Evolutionary conservation across 2,329 filamentous ascomycete species (phyloP).

Genomic region (Aspergillus chevalieri): DNA sequence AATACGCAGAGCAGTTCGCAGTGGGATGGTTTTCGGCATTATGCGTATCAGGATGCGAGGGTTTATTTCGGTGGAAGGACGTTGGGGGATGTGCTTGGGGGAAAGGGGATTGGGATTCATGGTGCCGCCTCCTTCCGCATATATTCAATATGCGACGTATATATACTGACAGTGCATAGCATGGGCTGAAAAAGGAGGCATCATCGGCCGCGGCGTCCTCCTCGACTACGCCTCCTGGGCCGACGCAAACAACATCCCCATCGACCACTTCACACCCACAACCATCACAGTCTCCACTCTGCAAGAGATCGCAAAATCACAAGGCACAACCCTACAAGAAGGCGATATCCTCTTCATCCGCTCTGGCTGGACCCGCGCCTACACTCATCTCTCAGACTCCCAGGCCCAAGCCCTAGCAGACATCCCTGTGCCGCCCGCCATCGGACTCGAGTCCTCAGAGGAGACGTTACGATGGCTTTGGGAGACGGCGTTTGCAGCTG

Average conservation of each 20-base stretch:
- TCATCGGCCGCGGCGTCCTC: slow-evolving; percentile 45
- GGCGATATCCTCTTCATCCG: slow-evolving; percentile 56
- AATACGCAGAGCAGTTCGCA: slow-evolving; percentile 56
- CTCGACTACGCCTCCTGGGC: slow-evolving; percentile 44
- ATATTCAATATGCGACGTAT: background rate
- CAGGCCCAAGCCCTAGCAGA: slow-evolving; percentile 34
- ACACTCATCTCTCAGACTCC: slow-evolving; percentile 32
- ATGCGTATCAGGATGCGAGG: slow-evolving; percentile 35
- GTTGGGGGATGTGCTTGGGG: slow-evolving; percentile 32
- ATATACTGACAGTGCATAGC: slow-evolving; percentile 15
- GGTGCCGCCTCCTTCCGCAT: slow-evolving; percentile 11
- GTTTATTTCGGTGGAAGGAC: slow-evolving; percentile 40
- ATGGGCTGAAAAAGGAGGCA: slow-evolving; percentile 33
- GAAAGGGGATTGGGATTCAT: slow-evolving; percentile 39
- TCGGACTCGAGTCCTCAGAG: slow-evolving; percentile 46
- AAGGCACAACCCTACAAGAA: slow-evolving; percentile 28
- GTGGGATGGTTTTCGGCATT: slow-evolving; percentile 41
- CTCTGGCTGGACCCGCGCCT: slow-evolving; percentile 46
- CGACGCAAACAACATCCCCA: slow-evolving; percentile 27
- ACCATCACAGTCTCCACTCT: slow-evolving; percentile 42
- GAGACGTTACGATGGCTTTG: slow-evolving; percentile 53
- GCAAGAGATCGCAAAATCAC: slow-evolving; percentile 39
- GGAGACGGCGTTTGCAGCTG: slow-evolving; percentile 51
- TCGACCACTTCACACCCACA: slow-evolving; percentile 37
- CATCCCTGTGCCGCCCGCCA: slow-evolving; percentile 21